Percentiles rank a stretch among this genome's conserved stretches.
Conservation (phyloP, 2,329 filamentous ascomycete species). For the Fusarium fujikuroi region DNA sequence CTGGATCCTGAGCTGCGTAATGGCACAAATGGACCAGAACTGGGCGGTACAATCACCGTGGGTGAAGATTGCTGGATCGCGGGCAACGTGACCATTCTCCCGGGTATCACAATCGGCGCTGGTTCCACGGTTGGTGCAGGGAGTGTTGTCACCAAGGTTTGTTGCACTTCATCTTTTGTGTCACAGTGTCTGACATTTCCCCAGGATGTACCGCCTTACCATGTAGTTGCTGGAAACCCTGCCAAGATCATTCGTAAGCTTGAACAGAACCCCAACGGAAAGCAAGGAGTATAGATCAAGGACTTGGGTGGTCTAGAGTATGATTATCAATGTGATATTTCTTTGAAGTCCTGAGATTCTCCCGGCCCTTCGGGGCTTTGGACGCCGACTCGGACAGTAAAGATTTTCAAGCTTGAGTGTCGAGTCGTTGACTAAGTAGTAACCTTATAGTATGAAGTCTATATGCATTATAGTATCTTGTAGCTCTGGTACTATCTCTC, state of each 20-base stretch:
- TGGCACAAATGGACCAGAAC: slow-evolving; percentile 79
- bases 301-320: neutral
- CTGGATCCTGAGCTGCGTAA: slow-evolving; percentile 79
- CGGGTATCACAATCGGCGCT: slow-evolving; percentile 81
- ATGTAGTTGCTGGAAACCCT: slow-evolving; percentile 46
- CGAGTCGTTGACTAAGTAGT: no score
- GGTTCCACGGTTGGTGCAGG: slow-evolving; percentile 82
- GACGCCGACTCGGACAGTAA: rapidly evolving
- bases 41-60: slow-evolving; percentile 77
- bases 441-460: neutral
- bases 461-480: neutral
- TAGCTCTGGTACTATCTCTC: neutral
- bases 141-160: slow-evolving; percentile 79
- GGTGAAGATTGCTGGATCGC: slow-evolving; percentile 86
- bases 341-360: neutral
- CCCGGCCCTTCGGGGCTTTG: neutral
- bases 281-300: slow-evolving; percentile 3
- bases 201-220: slow-evolving; percentile 45
- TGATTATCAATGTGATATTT: neutral
- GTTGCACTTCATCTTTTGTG: slow-evolving; percentile 19
- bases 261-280: slow-evolving; percentile 6
- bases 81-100: slow-evolving; percentile 75
- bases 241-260: slow-evolving; percentile 37
- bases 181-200: slow-evolving; percentile 26
- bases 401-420: neutral